Percentiles rank a stretch among this genome's conserved stretches.
Conservation (phyloP, 1,139 yeast genomes). For the Martiniozyma asiatica region DNA sequence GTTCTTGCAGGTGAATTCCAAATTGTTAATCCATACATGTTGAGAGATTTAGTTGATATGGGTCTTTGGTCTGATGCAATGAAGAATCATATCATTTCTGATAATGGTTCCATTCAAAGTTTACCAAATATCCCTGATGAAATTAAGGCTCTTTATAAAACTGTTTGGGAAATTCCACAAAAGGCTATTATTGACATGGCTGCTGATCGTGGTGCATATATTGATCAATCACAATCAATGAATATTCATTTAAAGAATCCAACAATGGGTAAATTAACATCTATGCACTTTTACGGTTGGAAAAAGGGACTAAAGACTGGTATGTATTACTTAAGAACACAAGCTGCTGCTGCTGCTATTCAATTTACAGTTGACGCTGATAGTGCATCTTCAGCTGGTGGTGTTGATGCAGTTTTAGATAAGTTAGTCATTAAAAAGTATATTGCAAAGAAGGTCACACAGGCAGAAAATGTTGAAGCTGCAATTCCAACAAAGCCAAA, state of each 20-base stretch:
- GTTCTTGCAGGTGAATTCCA: constrained; percentile 50
- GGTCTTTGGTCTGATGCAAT: constrained; percentile 43
- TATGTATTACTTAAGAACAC: constrained; percentile 92
- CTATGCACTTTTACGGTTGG: constrained; percentile 98
- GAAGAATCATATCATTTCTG: constrained; percentile 69
- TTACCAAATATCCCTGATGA: constrained; percentile 69
- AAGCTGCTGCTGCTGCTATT: constrained; percentile 89
- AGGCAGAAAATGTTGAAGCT: constrained; percentile 23
- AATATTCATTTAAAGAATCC: constrained; percentile 80
- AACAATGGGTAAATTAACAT: constrained; percentile 87
- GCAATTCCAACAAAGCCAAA: constrained; percentile 24
- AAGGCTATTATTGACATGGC: constrained; percentile 86
- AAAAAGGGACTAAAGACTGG: constrained; percentile 94
- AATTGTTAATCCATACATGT: constrained; percentile 40
- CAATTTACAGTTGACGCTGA: constrained; percentile 43
- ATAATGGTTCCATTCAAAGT: constrained; percentile 78
- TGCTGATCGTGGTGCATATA: constrained; percentile 85
- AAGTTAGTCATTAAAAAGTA: constrained; percentile 30
- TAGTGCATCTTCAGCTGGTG: constrained; percentile 36
- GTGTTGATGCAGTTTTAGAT: constrained; percentile 39
- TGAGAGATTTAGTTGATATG: constrained; percentile 37
- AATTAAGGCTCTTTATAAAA: constrained; percentile 69
- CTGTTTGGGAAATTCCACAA: constrained; percentile 96
- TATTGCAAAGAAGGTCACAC: constrained; percentile 17
- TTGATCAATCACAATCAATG: constrained; percentile 91